Conservation (phyloP, 2,329 filamentous ascomycete species). For the Cladophialophora bantiana region DNA sequence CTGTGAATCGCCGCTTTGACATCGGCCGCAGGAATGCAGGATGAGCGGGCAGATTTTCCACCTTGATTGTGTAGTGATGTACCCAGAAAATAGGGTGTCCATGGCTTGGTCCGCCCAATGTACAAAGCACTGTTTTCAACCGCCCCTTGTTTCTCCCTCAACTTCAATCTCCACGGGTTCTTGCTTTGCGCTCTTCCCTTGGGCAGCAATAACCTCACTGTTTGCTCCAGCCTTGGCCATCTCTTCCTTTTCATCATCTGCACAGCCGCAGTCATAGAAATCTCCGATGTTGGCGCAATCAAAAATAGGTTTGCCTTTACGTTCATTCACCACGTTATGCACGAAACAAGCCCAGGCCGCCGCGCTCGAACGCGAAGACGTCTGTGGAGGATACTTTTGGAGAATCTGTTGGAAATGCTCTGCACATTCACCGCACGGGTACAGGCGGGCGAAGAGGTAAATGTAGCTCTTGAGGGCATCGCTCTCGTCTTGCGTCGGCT, state of each 20-base stretch:
- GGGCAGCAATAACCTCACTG: conserved; percentile 30
- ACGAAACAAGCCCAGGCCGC: conserved; percentile 72
- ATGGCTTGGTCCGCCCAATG: conserved; percentile 4
- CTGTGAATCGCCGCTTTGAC: conserved; percentile 29
- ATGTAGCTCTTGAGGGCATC: conserved; percentile 66
- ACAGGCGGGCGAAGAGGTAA: conserved; percentile 69
- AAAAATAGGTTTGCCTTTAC: conserved; percentile 66
- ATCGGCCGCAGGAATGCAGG: neutral
- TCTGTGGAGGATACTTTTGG: conserved; percentile 69
- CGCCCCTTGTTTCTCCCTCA: conserved; percentile 40
- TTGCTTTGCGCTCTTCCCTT: conserved; percentile 24
- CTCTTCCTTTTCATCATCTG: conserved; percentile 58
- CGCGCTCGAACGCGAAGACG: conserved; percentile 66
- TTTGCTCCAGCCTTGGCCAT: conserved; percentile 34
- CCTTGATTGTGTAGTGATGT: neutral
- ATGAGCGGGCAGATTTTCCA: neutral
- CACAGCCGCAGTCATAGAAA: conserved; percentile 72
- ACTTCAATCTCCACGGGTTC: conserved; percentile 38
- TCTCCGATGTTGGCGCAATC: conserved; percentile 71
- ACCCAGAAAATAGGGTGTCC: neutral
- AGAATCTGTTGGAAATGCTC: conserved; percentile 68
- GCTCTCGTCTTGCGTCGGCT: conserved; percentile 66
- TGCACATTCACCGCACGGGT: conserved; percentile 72
- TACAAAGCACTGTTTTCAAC: conserved; percentile 28
- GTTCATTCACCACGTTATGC: conserved; percentile 71